Evolutionary conservation across 139 green algal species (phyloP).

Genomic region (Chlorella vulgaris): DNA sequence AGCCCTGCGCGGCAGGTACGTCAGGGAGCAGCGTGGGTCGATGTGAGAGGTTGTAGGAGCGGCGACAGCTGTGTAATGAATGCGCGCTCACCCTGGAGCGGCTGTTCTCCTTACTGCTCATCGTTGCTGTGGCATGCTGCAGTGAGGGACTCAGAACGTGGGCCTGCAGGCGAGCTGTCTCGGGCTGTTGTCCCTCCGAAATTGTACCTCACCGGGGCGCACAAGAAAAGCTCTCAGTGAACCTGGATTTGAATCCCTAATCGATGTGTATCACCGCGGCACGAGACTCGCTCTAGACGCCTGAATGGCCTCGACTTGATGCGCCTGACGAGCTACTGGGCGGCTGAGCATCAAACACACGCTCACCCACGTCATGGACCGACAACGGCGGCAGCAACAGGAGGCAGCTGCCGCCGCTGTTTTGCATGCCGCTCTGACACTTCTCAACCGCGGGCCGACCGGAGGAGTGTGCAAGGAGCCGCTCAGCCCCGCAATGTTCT

Average conservation of each 20-base stretch:
- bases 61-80: no score
- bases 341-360: no score
- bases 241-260: no score
- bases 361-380: background rate
- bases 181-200: background rate
- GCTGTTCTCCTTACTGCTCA: background rate
- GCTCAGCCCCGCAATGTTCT: conserved; percentile 2
- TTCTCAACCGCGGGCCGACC: conserved; percentile 23
- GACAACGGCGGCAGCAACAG: background rate
- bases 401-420: background rate
- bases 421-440: background rate
- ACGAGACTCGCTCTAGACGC: no score
- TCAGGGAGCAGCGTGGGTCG: background rate
- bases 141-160: background rate
- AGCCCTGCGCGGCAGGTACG: background rate
- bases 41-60: no score
- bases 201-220: background rate
- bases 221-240: no score
- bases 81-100: background rate
- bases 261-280: no score
- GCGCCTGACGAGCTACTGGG: no score
- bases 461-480: background rate
- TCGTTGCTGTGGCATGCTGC: background rate
- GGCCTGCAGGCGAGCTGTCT: background rate
- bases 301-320: no score